Base-by-base conservation (phyloP, 768 basidiomycete genomes). In the Boletus barrowsii region DNA sequence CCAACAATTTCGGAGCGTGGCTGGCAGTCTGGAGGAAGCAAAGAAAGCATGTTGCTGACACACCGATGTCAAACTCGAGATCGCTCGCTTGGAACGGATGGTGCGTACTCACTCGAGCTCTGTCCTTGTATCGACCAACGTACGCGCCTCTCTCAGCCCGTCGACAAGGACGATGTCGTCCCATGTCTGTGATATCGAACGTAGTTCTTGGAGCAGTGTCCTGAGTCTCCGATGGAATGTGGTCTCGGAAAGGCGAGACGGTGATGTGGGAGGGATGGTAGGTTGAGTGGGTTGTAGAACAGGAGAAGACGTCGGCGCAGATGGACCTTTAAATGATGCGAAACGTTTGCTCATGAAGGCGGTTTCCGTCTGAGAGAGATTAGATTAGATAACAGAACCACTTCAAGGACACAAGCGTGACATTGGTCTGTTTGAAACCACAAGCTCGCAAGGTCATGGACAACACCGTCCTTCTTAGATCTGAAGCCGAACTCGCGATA, bases 181-280 rank as follows among this genome's bases (percentile, higher is more conserved):
- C 93, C 93, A 96, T 49, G 84, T 88, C 53, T 81, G 76, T 10
- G 86, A 71, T 17, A 81, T 76, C 13, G 75, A 71, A 3, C 80
- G 81, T 15, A 94, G 64, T 60, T 94, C 91, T 32, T 82, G 83
- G 33, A 95, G 70, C 4, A 82, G 71, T 2, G 82, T 75, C 47
- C 89, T 74, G n/a, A 84, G 73, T 74, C 83, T 90, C 14, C 93
- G 83, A 67, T 95, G 93, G 68, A 83, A 84, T 0, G 90, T 88
- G 1, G 90, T 87, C 66, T 94, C 93, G 44, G 72, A 62, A 11
- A 62, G 44, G 24, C 72, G 68, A 18, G 71, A 76, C 50, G 75
- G 73, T 17, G 83, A 81, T 1, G 51, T 79, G 69, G 58, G 57
- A 10, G 49, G 79, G 47, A 80, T 59, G 41, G 50, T 60, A 33